Base-by-base conservation (phyloP, 2,329 filamentous ascomycete genomes). In the Aspergillus viridinutans region DNA sequence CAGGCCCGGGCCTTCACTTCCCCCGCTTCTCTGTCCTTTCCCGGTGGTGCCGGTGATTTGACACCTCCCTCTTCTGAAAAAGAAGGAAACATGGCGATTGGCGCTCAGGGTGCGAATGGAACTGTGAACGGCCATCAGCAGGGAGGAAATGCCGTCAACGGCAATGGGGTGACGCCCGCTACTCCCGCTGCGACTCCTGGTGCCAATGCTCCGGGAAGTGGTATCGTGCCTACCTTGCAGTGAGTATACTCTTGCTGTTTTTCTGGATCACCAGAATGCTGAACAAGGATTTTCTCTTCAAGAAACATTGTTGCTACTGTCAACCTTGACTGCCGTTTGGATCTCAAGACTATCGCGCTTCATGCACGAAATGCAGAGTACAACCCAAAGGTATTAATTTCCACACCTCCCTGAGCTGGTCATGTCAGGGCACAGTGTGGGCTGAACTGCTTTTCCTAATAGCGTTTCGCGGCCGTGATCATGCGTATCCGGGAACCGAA, bases 401-500 rank as follows among this genome's bases (percentile, higher is more conserved):
- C 72, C 65, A 63, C 66, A 67, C 64, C 59, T 67, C 65, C 65
- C 67, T 72, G 67, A 68, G 56, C 61, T 61, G 56, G 56, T 60
- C 60, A 55, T 61, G 68, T 70, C 71, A 70, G 71, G 69, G 70
- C 61, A 72, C 68, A 73, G 70, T 73, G 68, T 75, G 75, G 75
- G 74, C 79, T 78, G 76, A 76, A 75, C 68, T 69, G 66, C 64
- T 68, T 64, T 67, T 71, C 67, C 72, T 76, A 47, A 25, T 80
- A 96, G 92, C 93, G 93, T 89, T 97, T 97, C 74, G 94, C 93
- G 69, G 93, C 93, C 73, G 93, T 97, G 64, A 97, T 99, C 77
- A 97, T 99, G 94, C 92, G 94, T 81, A 99, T 99, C 67, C 92
- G 94, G 71, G 94, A 99, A 71, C 94, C 94, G 59, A 99, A 99